Percentiles rank a stretch among this genome's conserved stretches.
Evolutionary conservation across 73 alveolate genomes (phyloP).

Genomic region (Urostyla sp.): DNA sequence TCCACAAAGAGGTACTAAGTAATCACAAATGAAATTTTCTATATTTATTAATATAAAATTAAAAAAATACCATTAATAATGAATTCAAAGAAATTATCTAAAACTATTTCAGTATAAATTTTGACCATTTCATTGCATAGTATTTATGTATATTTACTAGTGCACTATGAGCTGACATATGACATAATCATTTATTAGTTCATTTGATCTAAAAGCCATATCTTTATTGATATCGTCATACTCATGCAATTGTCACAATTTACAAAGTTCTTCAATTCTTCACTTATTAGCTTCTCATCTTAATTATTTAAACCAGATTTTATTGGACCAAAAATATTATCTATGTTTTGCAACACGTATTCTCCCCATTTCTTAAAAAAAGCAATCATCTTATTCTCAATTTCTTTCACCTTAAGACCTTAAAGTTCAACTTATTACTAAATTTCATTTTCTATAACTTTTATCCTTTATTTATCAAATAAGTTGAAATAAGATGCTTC

Average conservation of each 20-base stretch:
- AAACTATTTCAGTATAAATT: not conserved
- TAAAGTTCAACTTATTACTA: too few relatives aligned
- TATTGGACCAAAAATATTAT: conserved; percentile 8
- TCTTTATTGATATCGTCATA: not conserved
- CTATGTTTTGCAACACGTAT: not conserved
- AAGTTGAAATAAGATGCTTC: too few relatives aligned
- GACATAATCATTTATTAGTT: conserved; percentile 23
- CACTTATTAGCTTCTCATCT: not conserved
- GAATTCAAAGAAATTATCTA: conserved; percentile 18
- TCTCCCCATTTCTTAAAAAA: not conserved
- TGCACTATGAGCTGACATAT: not conserved
- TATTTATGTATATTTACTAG: not conserved
- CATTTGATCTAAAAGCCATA: not conserved
- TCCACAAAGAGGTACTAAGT: conserved; percentile 23
- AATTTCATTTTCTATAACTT: too few relatives aligned
- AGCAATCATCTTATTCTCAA: not conserved
- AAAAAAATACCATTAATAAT: too few relatives aligned
- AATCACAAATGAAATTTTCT: conserved; percentile 16
- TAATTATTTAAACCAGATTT: not conserved
- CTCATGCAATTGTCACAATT: conserved; percentile 30
- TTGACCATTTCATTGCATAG: conserved; percentile 16
- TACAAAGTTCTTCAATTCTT: conserved; percentile 8
- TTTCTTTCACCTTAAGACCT: too few relatives aligned
- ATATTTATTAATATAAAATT: too few relatives aligned
- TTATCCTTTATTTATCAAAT: too few relatives aligned